Base-by-base conservation (phyloP, 805 yeast species). In the Candida manassasensis region DNA sequence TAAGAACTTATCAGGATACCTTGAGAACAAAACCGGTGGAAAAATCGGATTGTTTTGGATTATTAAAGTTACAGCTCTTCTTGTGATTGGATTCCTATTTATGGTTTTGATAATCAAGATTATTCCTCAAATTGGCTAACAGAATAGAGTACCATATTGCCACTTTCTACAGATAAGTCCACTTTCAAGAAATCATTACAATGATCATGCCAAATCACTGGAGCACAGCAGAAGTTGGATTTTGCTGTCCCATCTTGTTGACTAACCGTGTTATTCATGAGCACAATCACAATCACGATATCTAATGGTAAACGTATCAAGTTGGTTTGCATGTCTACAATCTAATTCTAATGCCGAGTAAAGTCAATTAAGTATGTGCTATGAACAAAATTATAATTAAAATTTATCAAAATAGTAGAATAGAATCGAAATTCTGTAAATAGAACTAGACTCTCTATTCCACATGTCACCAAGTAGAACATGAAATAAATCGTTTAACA, bases 1-100 rank as follows among this genome's bases (percentile, higher is more conserved):
- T 28, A 44, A 42, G 19, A 66, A 65, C 41, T 53, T 67, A 38
- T 61, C 62, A 37, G 47, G 52, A 28, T 67, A 67, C 42, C 52
- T 67, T 24, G 39, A 48, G 19, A 63, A 61, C 32, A 67, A 67
- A 43, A 47, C 66, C 1, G 71, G 71, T 1, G 66, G 67, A 6
- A 66, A 57, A 37, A 63, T 67, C 18, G 50, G 67, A 19, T 42
- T 66, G 19, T 61, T 61, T 52, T 64, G 64, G 37, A 42, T 67
- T 28, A 41, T 65, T 17, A 66, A 64, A 39, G 48, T 52, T 4
- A 48, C 55, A 30, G 51, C 44, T 4, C 52, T 42, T 6, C 38
- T 63, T 13, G 44, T 59, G 6, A 27, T 57, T 7, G 36, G 50
- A 19, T 61, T 63, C 38, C 40, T 63, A 29, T 29, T 53, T 34